These are phyloP conservation scores for Colletotrichum sp. DNA, from an alignment of 2,329 filamentous ascomycete species.

Conservation along the genomic window DNA sequence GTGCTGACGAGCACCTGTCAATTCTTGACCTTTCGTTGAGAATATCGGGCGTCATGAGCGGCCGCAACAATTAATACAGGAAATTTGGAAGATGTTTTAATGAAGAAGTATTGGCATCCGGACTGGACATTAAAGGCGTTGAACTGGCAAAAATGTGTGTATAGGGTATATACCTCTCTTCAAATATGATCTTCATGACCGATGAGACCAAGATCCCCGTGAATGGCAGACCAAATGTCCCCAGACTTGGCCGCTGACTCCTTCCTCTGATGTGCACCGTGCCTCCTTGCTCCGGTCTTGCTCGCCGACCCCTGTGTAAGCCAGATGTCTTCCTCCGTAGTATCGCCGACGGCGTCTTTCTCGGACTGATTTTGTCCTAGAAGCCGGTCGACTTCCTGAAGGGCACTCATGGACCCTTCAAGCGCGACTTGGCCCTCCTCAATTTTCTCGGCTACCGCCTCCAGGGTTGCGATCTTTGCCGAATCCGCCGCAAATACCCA, in stretches of 20 bases:
- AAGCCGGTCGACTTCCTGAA: slow-evolving; percentile 56
- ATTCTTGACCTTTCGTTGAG: slow-evolving; percentile 85
- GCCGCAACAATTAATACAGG: slow-evolving; percentile 29
- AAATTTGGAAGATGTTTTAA: not conserved
- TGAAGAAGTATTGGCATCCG: not conserved
- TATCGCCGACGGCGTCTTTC: slow-evolving; percentile 24
- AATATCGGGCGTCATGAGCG: slow-evolving; percentile 75
- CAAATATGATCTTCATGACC: slow-evolving; percentile 35
- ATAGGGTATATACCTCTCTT: slow-evolving; percentile 5
- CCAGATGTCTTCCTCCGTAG: slow-evolving; percentile 39
- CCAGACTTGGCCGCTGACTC: slow-evolving; percentile 26
- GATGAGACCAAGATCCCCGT: slow-evolving; percentile 60
- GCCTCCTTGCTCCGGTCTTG: slow-evolving; percentile 29
- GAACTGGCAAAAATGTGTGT: not conserved
- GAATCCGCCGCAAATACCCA: slow-evolving; percentile 67
- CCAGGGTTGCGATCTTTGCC: slow-evolving; percentile 63
- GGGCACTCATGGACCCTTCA: slow-evolving; percentile 52
- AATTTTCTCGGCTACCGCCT: slow-evolving; percentile 63
- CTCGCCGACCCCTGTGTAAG: slow-evolving; percentile 33
- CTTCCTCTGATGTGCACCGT: slow-evolving; percentile 20
- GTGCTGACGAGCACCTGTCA: slow-evolving; percentile 91
- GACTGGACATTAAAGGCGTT: slow-evolving; percentile 5
- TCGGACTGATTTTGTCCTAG: slow-evolving; percentile 41
- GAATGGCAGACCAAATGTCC: slow-evolving; percentile 56
- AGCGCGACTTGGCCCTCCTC: slow-evolving; percentile 63